Conservation (phyloP, 2,329 filamentous ascomycete genomes). For the Thielaviopsis populi region DNA sequence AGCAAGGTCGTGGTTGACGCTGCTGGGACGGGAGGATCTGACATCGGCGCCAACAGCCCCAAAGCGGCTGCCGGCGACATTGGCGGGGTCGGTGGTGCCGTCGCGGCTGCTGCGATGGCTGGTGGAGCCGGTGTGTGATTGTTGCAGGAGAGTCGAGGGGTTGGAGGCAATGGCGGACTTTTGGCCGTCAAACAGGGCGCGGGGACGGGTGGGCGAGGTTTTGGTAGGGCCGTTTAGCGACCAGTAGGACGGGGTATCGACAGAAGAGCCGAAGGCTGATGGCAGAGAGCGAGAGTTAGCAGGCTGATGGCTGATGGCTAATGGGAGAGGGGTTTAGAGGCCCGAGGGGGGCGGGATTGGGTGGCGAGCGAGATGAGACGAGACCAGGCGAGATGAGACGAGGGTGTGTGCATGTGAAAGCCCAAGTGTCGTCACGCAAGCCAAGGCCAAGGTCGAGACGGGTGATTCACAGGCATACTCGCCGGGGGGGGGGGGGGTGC, state of each 20-base stretch:
- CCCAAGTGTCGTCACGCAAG: not conserved
- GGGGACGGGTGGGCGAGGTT: constrained; percentile 12
- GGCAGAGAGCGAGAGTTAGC: not conserved
- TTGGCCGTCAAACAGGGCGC: constrained; percentile 5
- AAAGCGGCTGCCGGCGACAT: not conserved
- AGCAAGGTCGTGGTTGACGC: not conserved
- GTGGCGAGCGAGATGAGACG: too few species aligned
- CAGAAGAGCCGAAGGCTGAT: not conserved
- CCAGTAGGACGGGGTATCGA: constrained; percentile 1
- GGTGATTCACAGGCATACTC: not conserved
- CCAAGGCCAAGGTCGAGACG: not conserved
- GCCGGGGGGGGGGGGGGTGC: too few species aligned
- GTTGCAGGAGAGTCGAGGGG: not conserved
- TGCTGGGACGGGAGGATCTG: constrained; percentile 7
- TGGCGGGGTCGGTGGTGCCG: not conserved
- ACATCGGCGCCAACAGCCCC: constrained; percentile 7
- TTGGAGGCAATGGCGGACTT: not conserved
- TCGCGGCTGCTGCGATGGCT: constrained; percentile 12
- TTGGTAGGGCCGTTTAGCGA: not conserved
- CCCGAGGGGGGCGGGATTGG: not conserved
- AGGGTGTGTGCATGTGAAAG: not conserved
- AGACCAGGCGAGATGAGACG: not conserved
- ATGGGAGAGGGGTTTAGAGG: not conserved
- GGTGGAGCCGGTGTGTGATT: not conserved
- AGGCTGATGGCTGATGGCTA: not conserved